These are phyloP conservation scores for Macadamia tetraphylla DNA, from an alignment of 164 flowering plant species.

Conservation along the genomic window DNA sequence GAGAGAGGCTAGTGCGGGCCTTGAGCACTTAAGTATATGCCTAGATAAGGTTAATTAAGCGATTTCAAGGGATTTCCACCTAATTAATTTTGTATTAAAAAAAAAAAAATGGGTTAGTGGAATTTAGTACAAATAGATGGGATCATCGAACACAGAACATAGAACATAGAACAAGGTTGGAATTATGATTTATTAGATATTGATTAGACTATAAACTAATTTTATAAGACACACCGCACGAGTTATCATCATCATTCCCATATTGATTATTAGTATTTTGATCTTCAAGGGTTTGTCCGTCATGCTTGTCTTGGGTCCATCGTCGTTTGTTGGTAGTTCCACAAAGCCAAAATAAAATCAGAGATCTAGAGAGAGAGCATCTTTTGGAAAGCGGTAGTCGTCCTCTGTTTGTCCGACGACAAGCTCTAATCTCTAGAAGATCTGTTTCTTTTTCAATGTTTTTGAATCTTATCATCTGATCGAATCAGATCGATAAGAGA, in stretches of 20 bases:
- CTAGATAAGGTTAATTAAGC: too few relatives aligned
- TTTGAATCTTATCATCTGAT: constrained; percentile 27
- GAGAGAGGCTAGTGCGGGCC: too few relatives aligned
- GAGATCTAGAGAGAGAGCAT: constrained; percentile 34
- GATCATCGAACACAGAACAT: too few relatives aligned
- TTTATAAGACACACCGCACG: neutral
- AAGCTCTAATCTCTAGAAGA: constrained; percentile 51
- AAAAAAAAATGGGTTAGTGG: too few relatives aligned
- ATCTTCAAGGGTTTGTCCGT: neutral
- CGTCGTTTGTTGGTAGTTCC: constrained; percentile 21
- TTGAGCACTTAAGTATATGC: too few relatives aligned
- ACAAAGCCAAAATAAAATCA: constrained; percentile 15
- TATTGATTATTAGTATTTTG: too few relatives aligned
- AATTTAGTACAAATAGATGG: too few relatives aligned
- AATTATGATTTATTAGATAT: neutral
- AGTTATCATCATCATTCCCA: neutral
- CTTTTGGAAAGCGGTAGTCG: constrained; percentile 70
- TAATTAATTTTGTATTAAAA: too few relatives aligned
- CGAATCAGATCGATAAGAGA: constrained; percentile 14
- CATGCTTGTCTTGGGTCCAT: constrained; percentile 24
- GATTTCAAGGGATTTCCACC: too few relatives aligned
- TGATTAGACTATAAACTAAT: too few relatives aligned
- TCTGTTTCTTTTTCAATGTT: constrained; percentile 32
- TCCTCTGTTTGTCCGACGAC: constrained; percentile 45
- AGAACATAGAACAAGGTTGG: neutral